Conservation (phyloP, 768 basidiomycete genomes). For the Termitomyces sp. region DNA sequence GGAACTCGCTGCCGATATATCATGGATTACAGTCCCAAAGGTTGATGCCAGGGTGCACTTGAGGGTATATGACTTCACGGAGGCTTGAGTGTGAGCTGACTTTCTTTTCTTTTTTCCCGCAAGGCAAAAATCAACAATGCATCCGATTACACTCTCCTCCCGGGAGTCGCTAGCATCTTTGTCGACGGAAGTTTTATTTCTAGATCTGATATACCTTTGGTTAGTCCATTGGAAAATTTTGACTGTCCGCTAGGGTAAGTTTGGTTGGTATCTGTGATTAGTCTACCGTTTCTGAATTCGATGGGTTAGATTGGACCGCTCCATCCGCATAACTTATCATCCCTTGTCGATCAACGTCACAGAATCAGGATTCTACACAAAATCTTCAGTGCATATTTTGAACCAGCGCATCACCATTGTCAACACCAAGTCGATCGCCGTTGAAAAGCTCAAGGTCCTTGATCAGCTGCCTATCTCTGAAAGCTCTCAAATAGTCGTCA, state of each 20-base stretch:
- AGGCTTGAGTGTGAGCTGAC: not conserved
- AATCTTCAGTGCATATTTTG: slow-evolving; percentile 24
- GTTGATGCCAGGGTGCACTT: slow-evolving; percentile 31
- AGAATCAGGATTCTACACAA: slow-evolving; percentile 26
- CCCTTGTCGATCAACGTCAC: slow-evolving; percentile 28
- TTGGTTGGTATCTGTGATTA: not conserved
- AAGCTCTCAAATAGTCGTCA: slow-evolving; percentile 33
- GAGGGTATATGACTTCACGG: slow-evolving; percentile 20
- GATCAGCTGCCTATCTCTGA: slow-evolving; percentile 36
- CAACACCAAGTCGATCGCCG: slow-evolving; percentile 28
- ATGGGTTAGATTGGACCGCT: slow-evolving; percentile 28
- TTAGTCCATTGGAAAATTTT: slow-evolving; percentile 38
- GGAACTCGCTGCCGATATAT: slow-evolving; percentile 30
- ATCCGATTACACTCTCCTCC: slow-evolving; percentile 46
- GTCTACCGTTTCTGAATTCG: not conserved
- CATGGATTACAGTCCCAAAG: slow-evolving; percentile 38
- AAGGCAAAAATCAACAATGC: slow-evolving; percentile 48
- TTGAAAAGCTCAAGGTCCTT: slow-evolving; percentile 27
- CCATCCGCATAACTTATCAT: slow-evolving; percentile 34
- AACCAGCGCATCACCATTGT: slow-evolving; percentile 30
- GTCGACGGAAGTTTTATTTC: slow-evolving; percentile 54
- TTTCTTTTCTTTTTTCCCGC: not conserved
- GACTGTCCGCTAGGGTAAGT: slow-evolving; percentile 40
- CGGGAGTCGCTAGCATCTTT: slow-evolving; percentile 44
- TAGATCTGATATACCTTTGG: slow-evolving; percentile 33